Evolutionary conservation across 345 rosid species (phyloP), one percentile per base, ranked within the genome.

Genomic region (Citrus unshiu): DNA sequence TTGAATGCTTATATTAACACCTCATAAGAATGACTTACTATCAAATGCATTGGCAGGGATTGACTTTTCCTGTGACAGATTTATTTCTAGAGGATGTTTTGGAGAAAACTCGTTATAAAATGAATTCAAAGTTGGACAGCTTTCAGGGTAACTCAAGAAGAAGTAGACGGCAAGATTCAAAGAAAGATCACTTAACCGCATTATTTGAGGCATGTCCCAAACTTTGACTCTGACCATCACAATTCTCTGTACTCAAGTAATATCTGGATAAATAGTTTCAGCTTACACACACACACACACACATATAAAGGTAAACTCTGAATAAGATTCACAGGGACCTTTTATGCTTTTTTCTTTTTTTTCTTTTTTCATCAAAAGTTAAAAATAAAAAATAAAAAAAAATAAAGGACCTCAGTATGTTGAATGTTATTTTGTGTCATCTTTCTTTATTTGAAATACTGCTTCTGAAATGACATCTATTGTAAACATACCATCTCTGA

Each of bases 41-140:
- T 79, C 67, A 68, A 27, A 49, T 75, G 56, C 78, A 56, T 82
- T 81, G 56, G 83, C 85, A 95, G 99, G 96, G 98, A 6, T 88
- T 95, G 78, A 93, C 99, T 81, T 92, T 87, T 81, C 97, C 98
- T 74, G 99, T 95, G 76, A 71, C 81, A 10, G 99, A 95, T 87
- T 84, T 92, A 63, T 95, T 88, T 87, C 86, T 95, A 30, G 99
- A 92, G 87, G 98, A 95, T 86, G 88, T 93, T 61, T 72, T 95
- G 81, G 96, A 91, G 89, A 93, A 92, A 89, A 89, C 88, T 79
- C 83, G 65, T 34, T 92, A 90, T 75, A 82, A n/a, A 56, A 90
- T 95, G 63, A 84, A 90, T 85, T 80, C 91, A 7, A 93, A 92
- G 82, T 73, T 81, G 32, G 93, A 89, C 77, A 89, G 68, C 85